Conservation (phyloP, 768 basidiomycete species). For the Termitomyces sp. region DNA sequence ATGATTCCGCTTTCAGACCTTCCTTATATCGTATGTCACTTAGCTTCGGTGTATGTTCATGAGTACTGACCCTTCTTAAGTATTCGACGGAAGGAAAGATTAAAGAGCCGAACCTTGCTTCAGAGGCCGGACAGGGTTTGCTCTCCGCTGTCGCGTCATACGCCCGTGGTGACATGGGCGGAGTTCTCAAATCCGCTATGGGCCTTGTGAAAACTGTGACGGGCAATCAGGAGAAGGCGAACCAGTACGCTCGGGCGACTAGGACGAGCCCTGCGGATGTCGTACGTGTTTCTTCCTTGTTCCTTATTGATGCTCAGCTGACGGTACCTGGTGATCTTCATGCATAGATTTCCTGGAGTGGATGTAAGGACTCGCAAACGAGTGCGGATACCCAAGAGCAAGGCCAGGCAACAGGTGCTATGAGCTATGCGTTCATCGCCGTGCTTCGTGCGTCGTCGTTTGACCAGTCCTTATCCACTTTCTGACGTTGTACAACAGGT, state of each 20-base stretch:
- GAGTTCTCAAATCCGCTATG: slow-evolving; percentile 71
- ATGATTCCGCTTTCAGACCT: slow-evolving; percentile 45
- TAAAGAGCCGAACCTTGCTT: slow-evolving; percentile 88
- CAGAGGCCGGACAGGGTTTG: slow-evolving; percentile 85
- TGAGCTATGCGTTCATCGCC: slow-evolving; percentile 71
- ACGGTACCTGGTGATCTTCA: not conserved
- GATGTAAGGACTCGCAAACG: slow-evolving; percentile 80
- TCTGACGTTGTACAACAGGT: slow-evolving; percentile 31
- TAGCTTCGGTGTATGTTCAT: not conserved
- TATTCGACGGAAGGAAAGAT: slow-evolving; percentile 95
- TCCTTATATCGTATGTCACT: slow-evolving; percentile 56
- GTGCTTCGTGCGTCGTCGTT: slow-evolving; percentile 42
- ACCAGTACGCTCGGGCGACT: slow-evolving; percentile 55
- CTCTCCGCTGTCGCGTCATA: slow-evolving; percentile 78
- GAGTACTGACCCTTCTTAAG: slow-evolving; percentile 29
- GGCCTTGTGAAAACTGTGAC: slow-evolving; percentile 75
- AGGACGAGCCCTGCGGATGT: slow-evolving; percentile 85
- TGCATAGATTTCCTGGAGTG: slow-evolving; percentile 89
- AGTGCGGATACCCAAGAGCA: slow-evolving; percentile 73
- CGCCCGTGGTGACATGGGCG: slow-evolving; percentile 75
- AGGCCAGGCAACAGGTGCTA: slow-evolving; percentile 71
- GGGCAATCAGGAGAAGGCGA: slow-evolving; percentile 63
- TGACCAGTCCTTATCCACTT: not conserved
- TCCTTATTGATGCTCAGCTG: not conserved
- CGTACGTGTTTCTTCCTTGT: slow-evolving; percentile 41